Percentiles rank a stretch among this genome's conserved stretches.
These are phyloP conservation scores for Testicularia cyperi DNA, from an alignment of 1,284 basidiomycete genomes.

Conservation along the genomic window DNA sequence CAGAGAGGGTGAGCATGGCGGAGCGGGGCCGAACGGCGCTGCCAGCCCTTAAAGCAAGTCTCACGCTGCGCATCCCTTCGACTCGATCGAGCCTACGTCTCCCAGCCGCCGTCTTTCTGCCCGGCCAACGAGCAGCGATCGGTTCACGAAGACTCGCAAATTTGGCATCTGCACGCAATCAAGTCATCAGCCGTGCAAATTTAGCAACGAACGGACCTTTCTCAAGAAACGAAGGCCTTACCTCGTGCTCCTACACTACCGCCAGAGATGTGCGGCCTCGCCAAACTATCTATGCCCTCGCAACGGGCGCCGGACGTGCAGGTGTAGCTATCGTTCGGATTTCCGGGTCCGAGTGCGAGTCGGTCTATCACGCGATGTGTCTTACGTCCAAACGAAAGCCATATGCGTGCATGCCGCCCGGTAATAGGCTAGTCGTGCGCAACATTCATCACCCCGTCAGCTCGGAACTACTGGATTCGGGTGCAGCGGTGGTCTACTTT, in stretches of 20 bases:
- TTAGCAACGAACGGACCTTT: no score
- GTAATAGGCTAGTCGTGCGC: slow-evolving; percentile 73
- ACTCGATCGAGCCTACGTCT: no score
- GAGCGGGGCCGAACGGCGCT: no score
- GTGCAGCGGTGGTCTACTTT: slow-evolving; percentile 74
- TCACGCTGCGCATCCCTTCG: no score
- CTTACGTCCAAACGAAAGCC: slow-evolving; percentile 12
- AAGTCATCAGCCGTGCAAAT: no score
- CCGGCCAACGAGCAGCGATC: no score
- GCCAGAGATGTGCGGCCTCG: neutral
- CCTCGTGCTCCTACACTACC: neutral
- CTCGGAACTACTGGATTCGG: slow-evolving; percentile 73
- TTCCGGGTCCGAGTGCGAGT: slow-evolving; percentile 71
- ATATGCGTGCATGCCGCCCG: slow-evolving; percentile 59
- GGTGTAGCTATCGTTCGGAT: slow-evolving; percentile 79
- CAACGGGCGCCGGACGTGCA: slow-evolving; percentile 77
- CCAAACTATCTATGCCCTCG: slow-evolving; percentile 78
- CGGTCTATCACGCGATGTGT: slow-evolving; percentile 69
- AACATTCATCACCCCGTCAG: slow-evolving; percentile 70
- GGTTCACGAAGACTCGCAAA: no score
- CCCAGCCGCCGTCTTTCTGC: no score
- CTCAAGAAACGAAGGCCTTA: no score
- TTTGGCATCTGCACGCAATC: no score
- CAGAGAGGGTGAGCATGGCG: no score
- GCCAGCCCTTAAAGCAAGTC: no score